These are phyloP conservation scores for Pythium vanterpoolii DNA, from an alignment of 352 stramenopile species.

Conservation along the genomic window DNA sequence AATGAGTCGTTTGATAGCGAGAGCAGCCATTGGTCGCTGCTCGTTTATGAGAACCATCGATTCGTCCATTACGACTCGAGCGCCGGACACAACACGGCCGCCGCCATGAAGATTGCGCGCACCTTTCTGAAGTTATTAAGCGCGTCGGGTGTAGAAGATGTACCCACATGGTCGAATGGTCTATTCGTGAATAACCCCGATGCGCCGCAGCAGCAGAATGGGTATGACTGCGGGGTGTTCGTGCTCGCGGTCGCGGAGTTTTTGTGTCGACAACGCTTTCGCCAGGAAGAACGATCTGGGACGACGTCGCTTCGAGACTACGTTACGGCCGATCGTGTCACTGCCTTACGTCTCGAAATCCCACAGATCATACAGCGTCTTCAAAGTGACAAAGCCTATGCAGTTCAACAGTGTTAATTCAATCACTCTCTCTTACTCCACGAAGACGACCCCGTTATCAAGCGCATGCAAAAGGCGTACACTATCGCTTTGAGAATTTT, in stretches of 20 bases:
- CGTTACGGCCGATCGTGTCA: conserved; percentile 48
- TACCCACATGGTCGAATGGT: conserved; percentile 3
- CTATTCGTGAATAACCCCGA: conserved; percentile 27
- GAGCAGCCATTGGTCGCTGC: conserved; percentile 76
- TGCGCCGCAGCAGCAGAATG: conserved; percentile 68
- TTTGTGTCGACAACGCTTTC: conserved; percentile 33
- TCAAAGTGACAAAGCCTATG: neutral
- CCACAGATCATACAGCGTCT: conserved; percentile 25
- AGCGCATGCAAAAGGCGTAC: neutral
- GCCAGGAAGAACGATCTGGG: neutral
- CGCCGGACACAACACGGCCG: conserved; percentile 46
- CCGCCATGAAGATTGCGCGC: conserved; percentile 37
- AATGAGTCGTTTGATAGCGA: conserved; percentile 49
- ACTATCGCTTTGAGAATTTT: too few relatives aligned
- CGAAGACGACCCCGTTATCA: neutral
- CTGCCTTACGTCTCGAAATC: conserved; percentile 44
- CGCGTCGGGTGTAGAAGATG: conserved; percentile 1
- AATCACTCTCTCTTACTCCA: neutral
- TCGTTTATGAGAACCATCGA: conserved; percentile 36
- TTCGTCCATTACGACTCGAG: conserved; percentile 81
- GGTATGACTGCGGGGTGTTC: conserved; percentile 82
- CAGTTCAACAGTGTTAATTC: neutral
- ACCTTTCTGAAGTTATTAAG: conserved; percentile 44
- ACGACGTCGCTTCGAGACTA: conserved; percentile 34
- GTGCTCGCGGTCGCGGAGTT: conserved; percentile 68